These are phyloP conservation scores for Cyclocybe cylindracea DNA, from an alignment of 768 basidiomycete genomes.

Conservation along the genomic window DNA sequence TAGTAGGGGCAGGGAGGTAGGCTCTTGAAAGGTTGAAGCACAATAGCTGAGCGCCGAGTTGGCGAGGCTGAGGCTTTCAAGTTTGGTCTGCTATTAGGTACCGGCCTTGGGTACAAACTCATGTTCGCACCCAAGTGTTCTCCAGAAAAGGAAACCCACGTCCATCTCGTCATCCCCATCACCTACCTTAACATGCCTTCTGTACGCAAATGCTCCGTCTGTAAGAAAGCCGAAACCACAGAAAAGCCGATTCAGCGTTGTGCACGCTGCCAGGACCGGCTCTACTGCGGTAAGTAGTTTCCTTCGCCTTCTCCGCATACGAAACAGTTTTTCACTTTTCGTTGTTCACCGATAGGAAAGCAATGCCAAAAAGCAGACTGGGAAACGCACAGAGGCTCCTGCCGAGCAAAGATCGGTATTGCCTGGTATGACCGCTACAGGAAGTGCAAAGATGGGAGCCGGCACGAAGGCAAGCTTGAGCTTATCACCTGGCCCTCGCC, in stretches of 20 bases:
- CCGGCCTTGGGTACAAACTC: no score
- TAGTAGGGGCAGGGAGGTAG: no score
- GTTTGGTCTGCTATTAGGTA: no score
- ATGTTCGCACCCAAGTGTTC: no score
- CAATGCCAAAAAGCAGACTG: slow-evolving; percentile 32
- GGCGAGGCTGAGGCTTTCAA: no score
- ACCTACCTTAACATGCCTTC: no score
- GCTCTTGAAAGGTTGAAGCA: no score
- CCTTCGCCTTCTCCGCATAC: not conserved
- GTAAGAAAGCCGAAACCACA: not conserved
- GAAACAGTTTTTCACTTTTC: not conserved
- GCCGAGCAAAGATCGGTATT: slow-evolving; percentile 12
- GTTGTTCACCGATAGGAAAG: slow-evolving; percentile 1
- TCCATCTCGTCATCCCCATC: no score
- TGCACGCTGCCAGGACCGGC: slow-evolving; percentile 4
- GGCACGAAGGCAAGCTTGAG: slow-evolving; percentile 35
- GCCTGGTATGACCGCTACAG: slow-evolving; percentile 35
- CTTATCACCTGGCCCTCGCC: slow-evolving; percentile 34
- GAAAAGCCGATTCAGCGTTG: slow-evolving; percentile 3
- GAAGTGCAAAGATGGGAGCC: slow-evolving; percentile 28
- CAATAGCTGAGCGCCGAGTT: no score
- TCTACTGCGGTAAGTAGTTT: slow-evolving; percentile 10
- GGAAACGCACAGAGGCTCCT: slow-evolving; percentile 29
- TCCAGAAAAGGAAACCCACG: no score
- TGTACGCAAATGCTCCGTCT: slow-evolving; percentile 3